Evolutionary conservation across 768 basidiomycete species (phyloP).

Genomic region (Mycena filopes): DNA sequence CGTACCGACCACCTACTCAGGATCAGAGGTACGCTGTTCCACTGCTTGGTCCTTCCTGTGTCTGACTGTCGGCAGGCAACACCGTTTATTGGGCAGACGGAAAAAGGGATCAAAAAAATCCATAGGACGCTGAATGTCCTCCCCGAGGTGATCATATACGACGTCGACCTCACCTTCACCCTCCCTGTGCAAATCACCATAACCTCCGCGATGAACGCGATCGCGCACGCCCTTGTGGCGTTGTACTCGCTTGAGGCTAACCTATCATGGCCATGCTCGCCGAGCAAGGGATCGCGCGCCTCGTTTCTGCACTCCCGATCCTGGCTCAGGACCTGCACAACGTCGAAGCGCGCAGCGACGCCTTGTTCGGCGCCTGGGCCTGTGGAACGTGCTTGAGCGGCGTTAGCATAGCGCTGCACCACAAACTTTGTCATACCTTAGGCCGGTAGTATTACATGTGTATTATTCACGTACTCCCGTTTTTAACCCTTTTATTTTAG

Average conservation of each 20-base stretch:
- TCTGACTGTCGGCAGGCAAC: conserved; percentile 39
- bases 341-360: conserved; percentile 45
- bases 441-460: conserved; percentile 38
- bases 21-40: conserved; percentile 44
- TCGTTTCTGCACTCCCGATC: conserved; percentile 45
- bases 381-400: conserved; percentile 48
- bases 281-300: conserved; percentile 46
- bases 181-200: conserved; percentile 47
- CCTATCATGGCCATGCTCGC: conserved; percentile 50
- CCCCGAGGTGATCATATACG: conserved; percentile 54
- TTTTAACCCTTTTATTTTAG: conserved; percentile 25
- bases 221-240: conserved; percentile 55
- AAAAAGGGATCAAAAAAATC: conserved; percentile 51
- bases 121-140: conserved; percentile 49
- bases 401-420: conserved; percentile 51
- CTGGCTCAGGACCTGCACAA: conserved; percentile 40
- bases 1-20: conserved; percentile 53
- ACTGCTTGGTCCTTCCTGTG: neutral
- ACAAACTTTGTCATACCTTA: too few species aligned
- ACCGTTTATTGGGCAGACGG: conserved; percentile 52
- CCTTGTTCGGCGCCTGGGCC: conserved; percentile 52
- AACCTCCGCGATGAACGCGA: conserved; percentile 53
- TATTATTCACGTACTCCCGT: conserved; percentile 30
- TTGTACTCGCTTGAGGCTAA: conserved; percentile 50
- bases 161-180: conserved; percentile 49